Evolutionary conservation across 305 asterid species (phyloP), one percentile per base, ranked within the genome.

Genomic region (Rubia balearica): DNA sequence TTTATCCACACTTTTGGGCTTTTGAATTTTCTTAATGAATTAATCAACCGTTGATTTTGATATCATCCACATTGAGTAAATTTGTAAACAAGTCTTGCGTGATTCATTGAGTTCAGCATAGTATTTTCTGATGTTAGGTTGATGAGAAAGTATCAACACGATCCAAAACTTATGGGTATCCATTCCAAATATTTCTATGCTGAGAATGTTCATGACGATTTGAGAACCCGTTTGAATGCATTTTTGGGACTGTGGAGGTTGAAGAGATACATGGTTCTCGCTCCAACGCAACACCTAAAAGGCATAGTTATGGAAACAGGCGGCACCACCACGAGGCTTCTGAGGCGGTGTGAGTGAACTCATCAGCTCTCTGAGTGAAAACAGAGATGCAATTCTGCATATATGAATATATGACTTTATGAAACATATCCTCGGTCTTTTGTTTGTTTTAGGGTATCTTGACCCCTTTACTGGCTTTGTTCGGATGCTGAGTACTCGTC

Each of bases 181-280:
- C 67, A 84, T 69, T 83, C 91, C 19, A 85, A 84, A 81, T 81
- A 84, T 77, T 88, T 88, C 62, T 87, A 82, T 78, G 63, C 81
- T 1, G 97, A 90, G 83, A 74, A 81, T 78, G 90, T 90, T 61
- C 85, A 76, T 68, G 80, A 68, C 13, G 97, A 90, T 79, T 67
- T 57, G 86, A 66, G 69, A 76, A 79, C 73, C 90, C 91, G 42
- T 87, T 90, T 62, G 88, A 85, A 78, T 75, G 83, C 68, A 64
- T 90, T 67, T 82, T 88, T 36, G 90, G 88, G 81, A 8, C 84
- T 41, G 86, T 30, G 70, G 74, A 68, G 72, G 67, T 56, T n/a
- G 82, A 73, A 67, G 82, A 72, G 60, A 78, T 21, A 66, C 71
- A 76, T 36, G 74, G 14, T 14, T 72, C 81, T 40, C 69, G 72